Percentiles rank a stretch among this genome's conserved stretches.
These are phyloP conservation scores for Selaginella moellendorffii DNA, from an alignment of 75 land plant species.

Conservation along the genomic window DNA sequence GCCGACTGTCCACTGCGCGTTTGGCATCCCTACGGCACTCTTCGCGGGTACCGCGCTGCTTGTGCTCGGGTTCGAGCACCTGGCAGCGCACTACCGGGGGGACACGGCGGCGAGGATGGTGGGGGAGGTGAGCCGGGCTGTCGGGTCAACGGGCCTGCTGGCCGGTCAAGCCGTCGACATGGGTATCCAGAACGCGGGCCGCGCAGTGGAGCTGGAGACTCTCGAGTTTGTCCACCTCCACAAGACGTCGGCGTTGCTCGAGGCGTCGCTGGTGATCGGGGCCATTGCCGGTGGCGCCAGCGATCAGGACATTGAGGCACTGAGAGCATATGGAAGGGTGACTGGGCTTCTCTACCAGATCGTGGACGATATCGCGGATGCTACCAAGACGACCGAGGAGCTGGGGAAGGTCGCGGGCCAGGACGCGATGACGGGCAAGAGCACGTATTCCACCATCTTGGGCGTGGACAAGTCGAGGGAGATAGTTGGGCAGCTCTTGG, in stretches of 20 bases:
- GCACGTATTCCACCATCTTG: slow-evolving; percentile 33
- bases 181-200: slow-evolving; percentile 15
- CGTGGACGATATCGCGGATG: slow-evolving; percentile 36
- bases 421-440: slow-evolving; percentile 11
- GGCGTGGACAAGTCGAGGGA: slow-evolving; percentile 27
- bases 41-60: slow-evolving; percentile 39
- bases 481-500: slow-evolving; percentile 17
- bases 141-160: slow-evolving; percentile 39
- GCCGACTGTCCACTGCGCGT: slow-evolving; percentile 19
- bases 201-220: slow-evolving; percentile 19
- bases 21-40: slow-evolving; percentile 35
- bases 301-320: slow-evolving; percentile 36
- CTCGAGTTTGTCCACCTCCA: slow-evolving; percentile 39
- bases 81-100: slow-evolving; percentile 21
- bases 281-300: slow-evolving; percentile 47
- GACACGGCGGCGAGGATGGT: slow-evolving; percentile 12
- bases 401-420: slow-evolving; percentile 42
- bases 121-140: too few relatives aligned
- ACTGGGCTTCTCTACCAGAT: slow-evolving; percentile 38
- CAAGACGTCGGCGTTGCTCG: too few relatives aligned
- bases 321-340: slow-evolving; percentile 28
- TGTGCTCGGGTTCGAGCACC: slow-evolving; percentile 38
- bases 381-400: slow-evolving; percentile 23
- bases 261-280: slow-evolving; percentile 43
- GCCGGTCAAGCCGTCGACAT: slow-evolving; percentile 42